A percentile compares a stretch with the other conserved stretches of the same genome.
phyloP scores from a whole-genome alignment of 306 rosid species.

The Trifolium fragiferum region DNA sequence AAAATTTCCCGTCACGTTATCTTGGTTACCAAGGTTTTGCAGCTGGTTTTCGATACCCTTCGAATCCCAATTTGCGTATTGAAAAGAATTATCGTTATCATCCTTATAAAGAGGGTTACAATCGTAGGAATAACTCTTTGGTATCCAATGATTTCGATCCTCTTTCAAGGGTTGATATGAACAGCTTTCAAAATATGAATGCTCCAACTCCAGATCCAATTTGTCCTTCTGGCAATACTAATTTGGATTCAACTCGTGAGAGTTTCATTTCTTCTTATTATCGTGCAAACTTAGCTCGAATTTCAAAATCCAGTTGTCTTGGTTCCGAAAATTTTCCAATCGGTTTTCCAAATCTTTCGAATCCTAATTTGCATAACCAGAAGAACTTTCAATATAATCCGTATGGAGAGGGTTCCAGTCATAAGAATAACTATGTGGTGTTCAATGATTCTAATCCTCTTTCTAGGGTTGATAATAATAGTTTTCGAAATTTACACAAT shows the following conservation, averaged over 20 bases:
- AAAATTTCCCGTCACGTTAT: slow-evolving; percentile 30
- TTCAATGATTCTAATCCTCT: neutral
- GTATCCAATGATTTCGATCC: neutral
- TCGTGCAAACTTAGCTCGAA: neutral
- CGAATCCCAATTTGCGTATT: neutral
- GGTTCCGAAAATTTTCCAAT: neutral
- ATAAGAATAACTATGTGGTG: neutral
- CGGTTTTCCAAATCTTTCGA: slow-evolving; percentile 34
- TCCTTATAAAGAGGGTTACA: neutral
- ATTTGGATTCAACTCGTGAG: neutral
- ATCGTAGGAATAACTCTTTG: neutral
- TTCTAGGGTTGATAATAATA: slow-evolving; percentile 26
- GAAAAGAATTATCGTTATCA: neutral
- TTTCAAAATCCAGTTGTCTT: slow-evolving; percentile 35
- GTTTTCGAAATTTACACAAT: neutral
- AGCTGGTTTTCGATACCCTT: slow-evolving; percentile 33
- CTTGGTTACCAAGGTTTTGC: neutral
- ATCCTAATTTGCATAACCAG: neutral
- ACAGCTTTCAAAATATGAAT: neutral
- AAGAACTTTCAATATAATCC: neutral
- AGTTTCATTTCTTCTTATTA: slow-evolving; percentile 5
- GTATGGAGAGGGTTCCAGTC: neutral
- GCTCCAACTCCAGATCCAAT: neutral
- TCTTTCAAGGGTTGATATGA: slow-evolving; percentile 15
- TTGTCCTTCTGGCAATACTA: neutral